Evolutionary conservation across 1,139 yeast genomes (phyloP).

Genomic region (Candida tropicalis): DNA sequence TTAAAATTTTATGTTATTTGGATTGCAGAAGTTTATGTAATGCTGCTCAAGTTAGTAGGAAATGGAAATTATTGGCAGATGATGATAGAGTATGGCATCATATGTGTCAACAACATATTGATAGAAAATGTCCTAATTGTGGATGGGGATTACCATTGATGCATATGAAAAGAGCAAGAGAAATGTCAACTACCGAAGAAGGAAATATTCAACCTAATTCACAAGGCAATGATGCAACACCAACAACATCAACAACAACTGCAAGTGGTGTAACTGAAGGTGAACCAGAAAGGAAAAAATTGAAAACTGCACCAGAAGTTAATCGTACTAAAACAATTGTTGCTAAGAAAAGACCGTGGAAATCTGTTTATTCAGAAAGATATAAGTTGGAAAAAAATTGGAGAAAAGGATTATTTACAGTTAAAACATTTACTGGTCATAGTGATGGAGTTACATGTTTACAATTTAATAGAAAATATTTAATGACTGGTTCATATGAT

Average conservation of each 20-base stretch:
- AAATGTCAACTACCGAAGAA: constrained; percentile 35
- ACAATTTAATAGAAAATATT: constrained; percentile 72
- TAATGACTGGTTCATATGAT: constrained; percentile 92
- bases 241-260: constrained; percentile 2
- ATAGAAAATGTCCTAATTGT: constrained; percentile 94
- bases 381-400: constrained; percentile 90
- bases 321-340: constrained; percentile 10
- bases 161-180: constrained; percentile 77
- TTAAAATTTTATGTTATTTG: constrained; percentile 81
- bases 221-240: constrained; percentile 23
- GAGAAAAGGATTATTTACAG: constrained; percentile 76
- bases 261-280: background rate
- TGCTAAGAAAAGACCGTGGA: constrained; percentile 76
- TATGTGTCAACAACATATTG: constrained; percentile 98
- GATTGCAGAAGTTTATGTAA: constrained; percentile 90
- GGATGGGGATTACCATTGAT: constrained; percentile 98
- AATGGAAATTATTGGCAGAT: constrained; percentile 89
- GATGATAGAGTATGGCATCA: constrained; percentile 98
- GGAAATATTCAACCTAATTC: constrained; percentile 20
- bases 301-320: constrained; percentile 1
- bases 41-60: constrained; percentile 88
- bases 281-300: constrained; percentile 10
- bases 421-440: constrained; percentile 78
- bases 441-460: constrained; percentile 84
- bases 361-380: constrained; percentile 88